These are phyloP conservation scores for Chrysosporium keratinophilum DNA, from an alignment of 2,329 filamentous ascomycete genomes.

Conservation along the genomic window DNA sequence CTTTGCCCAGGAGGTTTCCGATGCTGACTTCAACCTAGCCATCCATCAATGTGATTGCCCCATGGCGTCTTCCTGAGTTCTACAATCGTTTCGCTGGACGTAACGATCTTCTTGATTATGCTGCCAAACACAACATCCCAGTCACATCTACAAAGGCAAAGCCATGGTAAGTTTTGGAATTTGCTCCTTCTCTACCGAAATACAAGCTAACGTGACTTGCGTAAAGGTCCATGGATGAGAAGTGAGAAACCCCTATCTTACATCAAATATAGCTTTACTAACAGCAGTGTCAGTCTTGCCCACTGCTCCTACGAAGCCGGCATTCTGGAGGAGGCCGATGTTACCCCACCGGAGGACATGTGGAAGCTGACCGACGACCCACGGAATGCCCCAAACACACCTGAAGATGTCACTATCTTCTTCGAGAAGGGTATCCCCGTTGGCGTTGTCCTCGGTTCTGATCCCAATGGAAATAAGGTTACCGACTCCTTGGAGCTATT, in stretches of 20 bases:
- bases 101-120: constrained; percentile 42
- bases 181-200: neutral
- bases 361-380: constrained; percentile 55
- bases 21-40: constrained; percentile 23
- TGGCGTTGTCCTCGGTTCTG: constrained; percentile 13
- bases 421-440: constrained; percentile 22
- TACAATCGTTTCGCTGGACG: constrained; percentile 41
- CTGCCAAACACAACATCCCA: constrained; percentile 38
- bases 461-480: constrained; percentile 11
- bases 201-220: constrained; percentile 11
- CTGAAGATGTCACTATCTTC: constrained; percentile 18
- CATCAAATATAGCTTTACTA: neutral
- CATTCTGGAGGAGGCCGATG: constrained; percentile 44
- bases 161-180: constrained; percentile 55
- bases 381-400: constrained; percentile 19
- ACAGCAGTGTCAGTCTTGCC: constrained; percentile 39
- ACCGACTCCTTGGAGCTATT: constrained; percentile 17
- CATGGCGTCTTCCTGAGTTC: constrained; percentile 41
- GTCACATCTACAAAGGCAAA: constrained; percentile 44
- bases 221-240: constrained; percentile 23
- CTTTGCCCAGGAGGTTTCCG: neutral
- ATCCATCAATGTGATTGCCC: constrained; percentile 41
- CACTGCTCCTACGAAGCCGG: constrained; percentile 67
- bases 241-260: constrained; percentile 9
- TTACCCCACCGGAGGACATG: constrained; percentile 63